Evolutionary conservation across 768 basidiomycete genomes (phyloP).

Genomic region (Multifurca ochricompacta): DNA sequence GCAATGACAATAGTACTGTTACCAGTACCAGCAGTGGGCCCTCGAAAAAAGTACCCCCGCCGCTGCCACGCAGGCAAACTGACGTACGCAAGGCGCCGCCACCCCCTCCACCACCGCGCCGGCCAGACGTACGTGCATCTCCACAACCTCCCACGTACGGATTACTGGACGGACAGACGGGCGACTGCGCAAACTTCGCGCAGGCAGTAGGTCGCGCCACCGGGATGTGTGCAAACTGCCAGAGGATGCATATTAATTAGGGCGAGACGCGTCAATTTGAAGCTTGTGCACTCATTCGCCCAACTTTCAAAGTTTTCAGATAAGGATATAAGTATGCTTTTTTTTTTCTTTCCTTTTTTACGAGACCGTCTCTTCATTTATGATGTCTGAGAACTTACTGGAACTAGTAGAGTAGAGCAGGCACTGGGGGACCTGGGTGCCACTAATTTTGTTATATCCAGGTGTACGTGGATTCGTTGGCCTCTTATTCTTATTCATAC

Average conservation of each 20-base stretch:
- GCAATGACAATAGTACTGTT: background rate
- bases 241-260: conserved; percentile 37
- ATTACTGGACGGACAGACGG: conserved; percentile 34
- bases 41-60: conserved; percentile 9
- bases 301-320: background rate
- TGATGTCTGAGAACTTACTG: too few species aligned
- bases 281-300: background rate
- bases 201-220: conserved; percentile 59
- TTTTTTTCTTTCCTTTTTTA: too few species aligned
- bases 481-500: too few species aligned
- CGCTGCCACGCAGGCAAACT: conserved; percentile 24
- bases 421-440: too few species aligned
- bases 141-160: conserved; percentile 13
- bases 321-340: background rate
- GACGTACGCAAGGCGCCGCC: conserved; percentile 25
- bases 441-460: too few species aligned
- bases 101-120: conserved; percentile 28
- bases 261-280: background rate
- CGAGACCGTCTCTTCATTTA: too few species aligned
- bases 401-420: too few species aligned
- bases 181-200: conserved; percentile 45
- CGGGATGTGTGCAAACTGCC: conserved; percentile 61
- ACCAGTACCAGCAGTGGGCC: conserved; percentile 3
- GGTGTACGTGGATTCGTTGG: too few species aligned
- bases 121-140: conserved; percentile 17